phyloP scores from a whole-genome alignment of 1,284 basidiomycete species.

The Tetrapyrgos nigripes region DNA sequence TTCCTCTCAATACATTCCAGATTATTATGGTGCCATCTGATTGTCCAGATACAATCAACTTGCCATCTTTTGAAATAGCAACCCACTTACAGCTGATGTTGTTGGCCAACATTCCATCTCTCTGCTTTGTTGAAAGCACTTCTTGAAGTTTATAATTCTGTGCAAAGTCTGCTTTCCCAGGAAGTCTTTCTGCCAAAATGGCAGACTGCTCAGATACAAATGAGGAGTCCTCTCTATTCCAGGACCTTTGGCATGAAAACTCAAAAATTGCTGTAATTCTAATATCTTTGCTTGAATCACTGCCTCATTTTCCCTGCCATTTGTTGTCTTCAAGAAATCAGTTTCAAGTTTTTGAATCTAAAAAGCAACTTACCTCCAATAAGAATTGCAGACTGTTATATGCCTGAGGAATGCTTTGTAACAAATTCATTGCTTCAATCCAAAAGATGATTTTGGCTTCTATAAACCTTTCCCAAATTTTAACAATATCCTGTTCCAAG shows the following conservation, averaged over 20 bases:
- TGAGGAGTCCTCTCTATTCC: too few relatives aligned
- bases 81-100: background rate
- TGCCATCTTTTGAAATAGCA: slow-evolving; percentile 17
- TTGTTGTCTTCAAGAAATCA: background rate
- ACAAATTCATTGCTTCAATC: too few relatives aligned
- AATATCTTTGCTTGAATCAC: too few relatives aligned
- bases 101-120: too few relatives aligned
- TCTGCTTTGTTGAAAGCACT: background rate
- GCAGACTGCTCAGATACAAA: background rate
- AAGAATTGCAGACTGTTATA: too few relatives aligned
- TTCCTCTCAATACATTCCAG: slow-evolving; percentile 26
- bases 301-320: too few relatives aligned
- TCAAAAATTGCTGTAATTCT: too few relatives aligned
- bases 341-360: too few relatives aligned
- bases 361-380: too few relatives aligned
- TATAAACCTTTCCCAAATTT: too few relatives aligned
- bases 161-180: background rate
- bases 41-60: slow-evolving; percentile 22
- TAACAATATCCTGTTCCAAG: background rate
- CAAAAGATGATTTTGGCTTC: too few relatives aligned
- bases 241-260: background rate
- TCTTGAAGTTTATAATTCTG: background rate
- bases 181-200: background rate
- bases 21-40: slow-evolving; percentile 26
- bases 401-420: too few relatives aligned